Conservation (phyloP, 495 filamentous ascomycete genomes). For the Penicillium maclennaniae region DNA sequence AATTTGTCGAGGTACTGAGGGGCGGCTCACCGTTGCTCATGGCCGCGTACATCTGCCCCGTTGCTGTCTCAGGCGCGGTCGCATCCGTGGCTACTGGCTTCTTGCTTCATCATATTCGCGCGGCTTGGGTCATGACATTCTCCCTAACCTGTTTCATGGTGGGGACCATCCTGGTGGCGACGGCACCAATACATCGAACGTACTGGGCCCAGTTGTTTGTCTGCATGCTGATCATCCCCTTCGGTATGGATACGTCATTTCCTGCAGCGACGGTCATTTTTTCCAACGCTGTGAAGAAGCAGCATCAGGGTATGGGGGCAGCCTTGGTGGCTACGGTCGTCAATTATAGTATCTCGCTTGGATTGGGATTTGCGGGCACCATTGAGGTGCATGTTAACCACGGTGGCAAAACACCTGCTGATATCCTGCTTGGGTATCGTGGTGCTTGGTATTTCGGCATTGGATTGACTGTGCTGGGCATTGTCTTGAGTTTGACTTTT, state of each 20-base stretch:
- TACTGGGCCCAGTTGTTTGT: not conserved
- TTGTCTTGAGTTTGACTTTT: too few relatives aligned
- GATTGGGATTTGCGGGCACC: constrained; percentile 47
- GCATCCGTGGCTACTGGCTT: not conserved
- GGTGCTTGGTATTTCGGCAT: too few relatives aligned
- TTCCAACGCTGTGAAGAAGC: constrained; percentile 32
- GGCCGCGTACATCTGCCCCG: constrained; percentile 35
- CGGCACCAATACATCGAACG: not conserved
- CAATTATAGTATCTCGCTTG: constrained; percentile 43
- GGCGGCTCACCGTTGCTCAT: constrained; percentile 44
- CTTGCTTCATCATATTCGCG: not conserved
- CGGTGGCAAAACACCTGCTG: not conserved
- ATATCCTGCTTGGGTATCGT: too few relatives aligned
- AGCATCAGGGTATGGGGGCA: constrained; percentile 43
- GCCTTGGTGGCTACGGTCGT: constrained; percentile 42
- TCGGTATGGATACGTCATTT: constrained; percentile 46
- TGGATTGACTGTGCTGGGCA: too few relatives aligned
- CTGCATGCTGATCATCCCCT: not conserved
- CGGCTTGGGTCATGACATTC: not conserved
- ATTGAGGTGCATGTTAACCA: constrained; percentile 17
- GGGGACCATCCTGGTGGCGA: not conserved
- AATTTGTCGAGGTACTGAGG: constrained; percentile 49
- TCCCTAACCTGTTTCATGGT: not conserved
- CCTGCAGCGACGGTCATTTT: constrained; percentile 45
- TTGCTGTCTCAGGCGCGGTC: not conserved